A percentile compares a stretch with the other conserved stretches of the same genome.
These are phyloP conservation scores for Aureobasidium subglaciale DNA, from an alignment of 2,329 filamentous ascomycete genomes.

Conservation along the genomic window DNA sequence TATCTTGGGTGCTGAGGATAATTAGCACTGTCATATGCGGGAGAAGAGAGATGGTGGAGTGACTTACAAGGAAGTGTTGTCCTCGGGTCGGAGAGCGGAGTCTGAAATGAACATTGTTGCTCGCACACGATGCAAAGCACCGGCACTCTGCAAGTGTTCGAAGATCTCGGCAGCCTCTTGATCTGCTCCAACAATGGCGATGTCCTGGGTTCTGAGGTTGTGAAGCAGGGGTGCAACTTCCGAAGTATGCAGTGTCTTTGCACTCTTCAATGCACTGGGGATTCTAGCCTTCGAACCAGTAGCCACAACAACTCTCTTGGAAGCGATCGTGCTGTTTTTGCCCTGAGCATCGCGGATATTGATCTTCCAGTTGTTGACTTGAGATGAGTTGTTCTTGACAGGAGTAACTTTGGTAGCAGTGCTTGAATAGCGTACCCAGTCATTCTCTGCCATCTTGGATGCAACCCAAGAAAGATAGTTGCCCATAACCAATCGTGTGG, in stretches of 20 bases:
- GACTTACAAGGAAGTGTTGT: conserved; percentile 20
- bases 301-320: conserved; percentile 21
- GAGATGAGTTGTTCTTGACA: conserved; percentile 14
- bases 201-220: conserved; percentile 13
- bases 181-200: conserved; percentile 22
- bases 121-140: conserved; percentile 16
- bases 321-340: conserved; percentile 17
- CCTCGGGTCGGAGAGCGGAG: conserved; percentile 21
- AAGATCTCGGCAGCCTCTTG: conserved; percentile 23
- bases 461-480: conserved; percentile 25
- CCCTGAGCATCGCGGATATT: conserved; percentile 15
- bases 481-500: conserved; percentile 21
- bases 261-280: conserved; percentile 15
- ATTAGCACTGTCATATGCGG: background rate
- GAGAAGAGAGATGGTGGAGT: background rate
- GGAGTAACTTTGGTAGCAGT: conserved; percentile 19
- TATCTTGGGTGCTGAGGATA: conserved; percentile 15
- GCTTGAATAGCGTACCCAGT: conserved; percentile 22
- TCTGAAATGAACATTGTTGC: conserved; percentile 21
- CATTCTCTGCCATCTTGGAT: conserved; percentile 19
- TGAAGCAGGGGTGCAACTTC: conserved; percentile 17
- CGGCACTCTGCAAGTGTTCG: conserved; percentile 19
- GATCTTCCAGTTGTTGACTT: conserved; percentile 19
- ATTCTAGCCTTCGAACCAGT: conserved; percentile 20
- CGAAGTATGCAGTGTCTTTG: conserved; percentile 20